These are phyloP conservation scores for Pterocarpus santalinus DNA, from an alignment of 306 rosid species.

Conservation along the genomic window DNA sequence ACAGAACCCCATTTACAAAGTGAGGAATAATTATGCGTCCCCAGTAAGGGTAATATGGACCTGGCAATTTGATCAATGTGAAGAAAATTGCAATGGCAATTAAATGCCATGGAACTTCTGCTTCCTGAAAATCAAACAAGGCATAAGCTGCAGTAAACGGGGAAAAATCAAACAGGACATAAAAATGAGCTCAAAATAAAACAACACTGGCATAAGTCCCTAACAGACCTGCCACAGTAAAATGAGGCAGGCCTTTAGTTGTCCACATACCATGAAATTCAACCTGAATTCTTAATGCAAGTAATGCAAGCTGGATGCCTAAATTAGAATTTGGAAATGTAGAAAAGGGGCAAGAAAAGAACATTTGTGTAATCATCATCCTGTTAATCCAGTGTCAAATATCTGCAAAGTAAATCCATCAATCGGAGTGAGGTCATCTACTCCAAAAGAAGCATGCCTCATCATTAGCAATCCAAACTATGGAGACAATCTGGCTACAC, in stretches of 20 bases:
- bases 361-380: not conserved
- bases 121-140: constrained; percentile 68
- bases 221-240: constrained; percentile 6
- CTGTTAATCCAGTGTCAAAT: not conserved
- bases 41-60: constrained; percentile 92
- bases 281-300: not conserved
- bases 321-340: constrained; percentile 29
- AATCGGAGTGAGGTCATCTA: constrained; percentile 24
- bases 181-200: constrained; percentile 24
- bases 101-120: constrained; percentile 95
- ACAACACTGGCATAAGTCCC: not conserved
- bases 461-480: constrained; percentile 23
- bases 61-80: constrained; percentile 84
- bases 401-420: constrained; percentile 20
- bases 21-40: constrained; percentile 88
- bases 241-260: constrained; percentile 26
- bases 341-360: not conserved
- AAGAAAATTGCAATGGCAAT: constrained; percentile 73
- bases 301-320: not conserved
- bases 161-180: constrained; percentile 23
- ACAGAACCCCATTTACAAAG: constrained; percentile 69
- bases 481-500: not conserved
- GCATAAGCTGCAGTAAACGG: constrained; percentile 29
- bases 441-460: not conserved
- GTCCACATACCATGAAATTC: not conserved